These are phyloP conservation scores for Mucor mucedo DNA, from an alignment of 371 early-diverging fungal species.

Conservation along the genomic window DNA sequence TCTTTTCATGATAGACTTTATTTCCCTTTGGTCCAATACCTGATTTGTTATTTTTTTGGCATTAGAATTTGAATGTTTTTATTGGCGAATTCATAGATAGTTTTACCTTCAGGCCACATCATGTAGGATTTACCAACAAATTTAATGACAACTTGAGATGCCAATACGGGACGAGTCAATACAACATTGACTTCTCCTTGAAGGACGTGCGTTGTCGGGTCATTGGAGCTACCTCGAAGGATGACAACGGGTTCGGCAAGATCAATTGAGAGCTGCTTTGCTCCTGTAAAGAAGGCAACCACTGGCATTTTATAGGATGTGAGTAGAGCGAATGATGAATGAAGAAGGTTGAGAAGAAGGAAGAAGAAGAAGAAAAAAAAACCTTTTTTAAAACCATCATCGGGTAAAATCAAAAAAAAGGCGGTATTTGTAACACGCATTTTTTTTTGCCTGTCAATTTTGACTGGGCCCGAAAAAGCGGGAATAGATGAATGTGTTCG, in stretches of 20 bases:
- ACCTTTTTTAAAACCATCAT: background rate
- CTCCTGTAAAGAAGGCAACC: constrained; percentile 46
- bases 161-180: constrained; percentile 39
- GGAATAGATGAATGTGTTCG: background rate
- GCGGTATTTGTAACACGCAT: background rate
- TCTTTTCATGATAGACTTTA: constrained; percentile 50
- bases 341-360: background rate
- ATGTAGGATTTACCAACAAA: constrained; percentile 46
- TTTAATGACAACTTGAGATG: constrained; percentile 38
- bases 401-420: background rate
- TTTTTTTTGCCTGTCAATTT: constrained; percentile 3
- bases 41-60: background rate
- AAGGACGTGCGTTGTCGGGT: constrained; percentile 40
- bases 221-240: constrained; percentile 40
- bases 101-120: constrained; percentile 57
- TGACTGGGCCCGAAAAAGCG: constrained; percentile 6
- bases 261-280: constrained; percentile 48
- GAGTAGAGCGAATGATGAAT: no score
- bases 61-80: background rate
- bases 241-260: constrained; percentile 53
- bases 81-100: no score
- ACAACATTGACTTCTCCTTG: constrained; percentile 52
- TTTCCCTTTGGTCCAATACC: constrained; percentile 46
- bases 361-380: background rate
- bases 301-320: constrained; percentile 32